Base-by-base conservation (phyloP, 2,329 filamentous ascomycete genomes). In the Ceratocystis eucalypticola region DNA sequence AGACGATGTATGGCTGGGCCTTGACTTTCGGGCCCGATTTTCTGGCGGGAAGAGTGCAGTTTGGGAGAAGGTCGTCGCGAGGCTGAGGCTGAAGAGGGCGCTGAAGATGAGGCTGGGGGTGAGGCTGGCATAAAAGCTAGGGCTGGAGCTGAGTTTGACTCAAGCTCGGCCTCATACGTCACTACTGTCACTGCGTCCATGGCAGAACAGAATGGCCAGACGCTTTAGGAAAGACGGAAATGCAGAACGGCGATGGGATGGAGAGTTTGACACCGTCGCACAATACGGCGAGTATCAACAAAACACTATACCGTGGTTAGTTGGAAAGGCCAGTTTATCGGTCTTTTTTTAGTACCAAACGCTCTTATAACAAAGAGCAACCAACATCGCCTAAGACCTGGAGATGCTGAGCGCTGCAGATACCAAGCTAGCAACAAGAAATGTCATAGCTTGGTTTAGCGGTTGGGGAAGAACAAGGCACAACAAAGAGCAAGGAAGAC, bases 1-100 rank as follows among this genome's bases (percentile, higher is more conserved):
- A 88, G 77, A 59, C 77, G 78, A 45, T 81, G 77, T 70, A 87
- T 84, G 44, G 80, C 78, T 37, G 41, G 53, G 22, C 25, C 41
- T 37, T 33, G 30, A 28, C 33, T 61, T 30, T 25, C 30, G 8
- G 5, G 10, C 17, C 4, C n/a, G 10, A 41, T 5, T 50, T 63
- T 48, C 3, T 12, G 25, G n/a, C 41, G 12, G 22, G 25, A 44
- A 33, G 61, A 28, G 50, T 45, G 53, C 50, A 46, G 5, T 10
- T 46, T 37, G 6, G 30, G 55, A 44, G 64, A 61, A 28, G 64
- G 48, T 41, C 10, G 17, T 12, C 50, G 50, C 4, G 64, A 61
- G 2, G 53, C 53, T 33, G 53, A 30, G 41, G 20, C 30, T 22
- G 50, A 64, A 30, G 62, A 20, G 10, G 61, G 25, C 7, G 6